Evolutionary conservation across 2,329 filamentous ascomycete species (phyloP), one percentile per base, ranked within the genome.

Genomic region (Colletotrichum viniferum): DNA sequence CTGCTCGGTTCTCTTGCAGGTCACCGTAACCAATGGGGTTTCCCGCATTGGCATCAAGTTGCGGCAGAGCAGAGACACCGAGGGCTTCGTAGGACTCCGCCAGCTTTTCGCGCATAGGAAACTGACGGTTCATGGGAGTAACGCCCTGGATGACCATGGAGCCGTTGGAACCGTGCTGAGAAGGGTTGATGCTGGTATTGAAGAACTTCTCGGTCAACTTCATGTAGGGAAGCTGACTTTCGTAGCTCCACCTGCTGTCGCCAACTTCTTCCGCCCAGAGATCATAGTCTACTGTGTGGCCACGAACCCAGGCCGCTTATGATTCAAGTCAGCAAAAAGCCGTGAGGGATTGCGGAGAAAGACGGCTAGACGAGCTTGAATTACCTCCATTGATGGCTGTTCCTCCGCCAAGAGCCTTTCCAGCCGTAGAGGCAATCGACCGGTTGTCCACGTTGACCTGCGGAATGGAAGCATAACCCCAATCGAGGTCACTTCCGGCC

Each of bases 141-240:
- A 83, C 78, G 7, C 82, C 81, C 18, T 78, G 79, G 13, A 85
- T 76, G 3, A 80, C 67, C 21, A 86, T 83, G 1, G 85, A 85
- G 2, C 83, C 83, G 24, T 85, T 83, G 21, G 85, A 76, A 2
- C 83, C 84, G 67, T 86, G 83, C 18, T 86, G 84, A 8, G 84
- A 79, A 0, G 79, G 66, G 36, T 86, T 79, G 28, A 79, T 67
- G 2, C 79, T 34, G 18, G 79, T 48, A 30, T 79, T 77, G 18
- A 82, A 81, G 18, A 79, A 79, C 16, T 73, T 76, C 74, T 88
- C 87, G 0, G 82, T 78, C 73, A 85, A 86, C 34, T 80, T 80
- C 72, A 88, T 84, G 79, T 87, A 91, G 3, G 86, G 86, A 14
- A 87, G 82, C 52, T 90, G 83, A 13, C 83, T 84, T 5, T 87